phyloP scores from a whole-genome alignment of 305 asterid genomes.

The Rubia peregrina region DNA sequence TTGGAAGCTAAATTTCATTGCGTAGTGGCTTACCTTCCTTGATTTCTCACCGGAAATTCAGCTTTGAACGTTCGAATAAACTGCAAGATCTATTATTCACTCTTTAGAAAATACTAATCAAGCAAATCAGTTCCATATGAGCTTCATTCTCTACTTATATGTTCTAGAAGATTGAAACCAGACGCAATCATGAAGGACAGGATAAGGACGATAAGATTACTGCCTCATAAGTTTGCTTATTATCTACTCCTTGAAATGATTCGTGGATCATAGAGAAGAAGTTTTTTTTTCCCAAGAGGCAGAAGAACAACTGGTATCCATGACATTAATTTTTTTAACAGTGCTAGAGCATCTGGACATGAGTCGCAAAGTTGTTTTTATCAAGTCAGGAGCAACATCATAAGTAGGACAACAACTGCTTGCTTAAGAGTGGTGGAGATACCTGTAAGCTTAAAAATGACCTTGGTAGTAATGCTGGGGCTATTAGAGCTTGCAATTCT shows the following conservation, averaged over 20 bases:
- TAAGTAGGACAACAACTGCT: not conserved
- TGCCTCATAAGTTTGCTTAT: not conserved
- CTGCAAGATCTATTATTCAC: conserved; percentile 51
- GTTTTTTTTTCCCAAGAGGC: not conserved
- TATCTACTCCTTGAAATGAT: not conserved
- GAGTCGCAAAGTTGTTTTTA: not conserved
- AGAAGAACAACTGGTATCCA: not conserved
- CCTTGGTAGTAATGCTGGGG: conserved; percentile 84
- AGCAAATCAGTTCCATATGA: not conserved
- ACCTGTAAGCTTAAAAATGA: conserved; percentile 79
- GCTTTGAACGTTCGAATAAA: conserved; percentile 65
- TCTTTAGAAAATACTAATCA: not conserved
- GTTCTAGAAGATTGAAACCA: not conserved
- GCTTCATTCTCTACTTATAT: not conserved
- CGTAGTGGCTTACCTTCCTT: conserved; percentile 37
- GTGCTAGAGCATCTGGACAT: not conserved
- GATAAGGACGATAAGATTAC: not conserved
- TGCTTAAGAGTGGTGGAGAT: conserved; percentile 4
- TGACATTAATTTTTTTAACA: not conserved
- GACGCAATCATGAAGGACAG: not conserved
- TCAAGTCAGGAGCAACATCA: not conserved
- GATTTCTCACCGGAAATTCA: conserved; percentile 50
- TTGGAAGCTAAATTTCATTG: too few species aligned
- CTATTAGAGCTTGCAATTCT: conserved; percentile 64
- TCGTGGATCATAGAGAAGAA: not conserved